Evolutionary conservation across 2,329 filamentous ascomycete species (phyloP).

Genomic region (Neonectria sp.): DNA sequence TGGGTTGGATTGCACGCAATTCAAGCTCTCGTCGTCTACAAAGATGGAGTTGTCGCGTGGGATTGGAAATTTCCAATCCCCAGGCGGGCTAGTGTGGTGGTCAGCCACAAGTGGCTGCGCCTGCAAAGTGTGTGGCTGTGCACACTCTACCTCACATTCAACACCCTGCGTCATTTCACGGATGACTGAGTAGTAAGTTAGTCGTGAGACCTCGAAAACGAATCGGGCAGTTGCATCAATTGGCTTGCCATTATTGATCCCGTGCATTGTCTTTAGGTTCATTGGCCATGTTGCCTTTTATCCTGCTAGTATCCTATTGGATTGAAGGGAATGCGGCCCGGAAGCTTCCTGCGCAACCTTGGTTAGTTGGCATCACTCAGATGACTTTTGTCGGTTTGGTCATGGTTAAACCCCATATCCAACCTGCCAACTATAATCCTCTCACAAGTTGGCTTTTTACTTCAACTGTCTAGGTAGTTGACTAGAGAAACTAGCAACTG

Average conservation of each 20-base stretch:
- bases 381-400: not conserved
- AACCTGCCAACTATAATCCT: not conserved
- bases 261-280: conserved; percentile 17
- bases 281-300: not conserved
- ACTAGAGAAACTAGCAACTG: conserved; percentile 1
- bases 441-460: not conserved
- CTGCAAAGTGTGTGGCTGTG: conserved; percentile 19
- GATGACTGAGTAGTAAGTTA: too few species aligned
- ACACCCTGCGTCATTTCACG: not conserved
- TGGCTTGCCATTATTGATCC: not conserved
- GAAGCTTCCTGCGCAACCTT: conserved; percentile 13
- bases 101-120: conserved; percentile 42
- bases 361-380: conserved; percentile 2
- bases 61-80: conserved; percentile 53
- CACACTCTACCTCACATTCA: not conserved
- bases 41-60: conserved; percentile 44
- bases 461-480: not conserved
- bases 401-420: not conserved
- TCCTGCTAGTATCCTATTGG: conserved; percentile 1
- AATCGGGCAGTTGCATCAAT: conserved; percentile 1
- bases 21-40: conserved; percentile 39
- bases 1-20: conserved; percentile 30
- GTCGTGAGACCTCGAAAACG: not conserved
- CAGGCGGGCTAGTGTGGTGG: conserved; percentile 36
- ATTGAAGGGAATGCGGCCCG: conserved; percentile 18